Conservation (phyloP, 805 yeast genomes). For the Cyberlindnera suaveolens region DNA sequence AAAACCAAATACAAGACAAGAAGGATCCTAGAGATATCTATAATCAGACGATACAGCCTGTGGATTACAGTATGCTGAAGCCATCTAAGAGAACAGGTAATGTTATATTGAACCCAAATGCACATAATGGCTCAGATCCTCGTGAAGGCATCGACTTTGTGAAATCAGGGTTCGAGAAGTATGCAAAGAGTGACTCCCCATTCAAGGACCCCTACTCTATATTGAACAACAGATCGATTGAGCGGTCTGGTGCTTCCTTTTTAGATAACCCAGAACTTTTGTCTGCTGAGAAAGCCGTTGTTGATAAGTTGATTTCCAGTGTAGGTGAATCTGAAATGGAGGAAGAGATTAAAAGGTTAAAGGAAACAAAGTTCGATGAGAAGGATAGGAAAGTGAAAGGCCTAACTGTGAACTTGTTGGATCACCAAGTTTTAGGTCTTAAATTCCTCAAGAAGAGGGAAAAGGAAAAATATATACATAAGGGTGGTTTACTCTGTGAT, state of each 20-base stretch:
- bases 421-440: conserved; percentile 43
- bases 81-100: conserved; percentile 1
- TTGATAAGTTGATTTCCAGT: conserved; percentile 9
- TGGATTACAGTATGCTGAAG: not conserved
- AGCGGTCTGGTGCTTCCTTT: conserved; percentile 16
- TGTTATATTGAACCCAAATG: conserved; percentile 8
- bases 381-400: conserved; percentile 29
- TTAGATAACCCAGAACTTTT: conserved; percentile 11
- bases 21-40: not conserved
- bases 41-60: not conserved
- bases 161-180: conserved; percentile 14
- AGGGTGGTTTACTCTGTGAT: conserved; percentile 70
- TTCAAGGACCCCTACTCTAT: conserved; percentile 20
- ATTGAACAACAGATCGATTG: conserved; percentile 10
- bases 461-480: conserved; percentile 15
- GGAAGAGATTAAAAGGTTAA: conserved; percentile 11
- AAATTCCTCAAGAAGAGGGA: conserved; percentile 37
- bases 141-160: conserved; percentile 7
- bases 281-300: conserved; percentile 8
- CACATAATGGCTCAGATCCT: conserved; percentile 3
- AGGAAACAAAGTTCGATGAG: conserved; percentile 10
- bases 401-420: conserved; percentile 31
- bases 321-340: conserved; percentile 12
- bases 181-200: conserved; percentile 16
- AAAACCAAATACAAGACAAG: not conserved